phyloP scores from a whole-genome alignment of 192 early-diverging fungal species.

The Linnemannia elongata region DNA sequence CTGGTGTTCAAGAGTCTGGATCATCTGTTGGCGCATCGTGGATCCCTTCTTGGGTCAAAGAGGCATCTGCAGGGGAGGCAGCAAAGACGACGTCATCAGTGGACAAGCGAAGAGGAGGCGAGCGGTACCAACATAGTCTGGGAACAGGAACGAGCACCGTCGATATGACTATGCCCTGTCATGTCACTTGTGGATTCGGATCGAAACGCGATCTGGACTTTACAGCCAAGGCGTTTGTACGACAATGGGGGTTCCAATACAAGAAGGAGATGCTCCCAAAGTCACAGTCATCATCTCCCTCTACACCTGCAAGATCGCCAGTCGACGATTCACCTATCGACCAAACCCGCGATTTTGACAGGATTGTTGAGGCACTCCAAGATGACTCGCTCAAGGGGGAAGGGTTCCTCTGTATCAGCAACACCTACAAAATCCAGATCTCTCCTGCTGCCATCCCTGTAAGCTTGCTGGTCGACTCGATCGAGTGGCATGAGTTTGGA shows the following conservation, averaged over 20 bases:
- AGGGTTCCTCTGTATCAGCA: constrained; percentile 2
- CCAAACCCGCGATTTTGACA: neutral
- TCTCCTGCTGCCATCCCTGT: neutral
- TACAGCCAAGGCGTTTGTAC: constrained; percentile 17
- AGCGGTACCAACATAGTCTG: constrained; percentile 5
- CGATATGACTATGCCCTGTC: constrained; percentile 16
- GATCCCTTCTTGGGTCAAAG: neutral
- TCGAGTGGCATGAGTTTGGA: constrained; percentile 11
- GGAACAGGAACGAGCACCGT: neutral
- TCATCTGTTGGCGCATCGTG: constrained; percentile 8
- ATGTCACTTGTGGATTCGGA: constrained; percentile 22
- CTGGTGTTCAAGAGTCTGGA: constrained; percentile 10
- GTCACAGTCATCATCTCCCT: neutral
- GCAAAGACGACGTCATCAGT: too few species aligned
- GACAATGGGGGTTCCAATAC: constrained; percentile 20
- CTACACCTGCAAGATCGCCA: neutral
- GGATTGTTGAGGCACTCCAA: neutral
- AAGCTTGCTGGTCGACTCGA: neutral
- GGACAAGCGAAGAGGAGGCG: neutral
- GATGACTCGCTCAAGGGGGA: neutral
- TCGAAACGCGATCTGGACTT: constrained; percentile 13
- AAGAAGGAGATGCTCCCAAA: constrained; percentile 11
- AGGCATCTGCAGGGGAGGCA: neutral
- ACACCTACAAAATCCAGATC: constrained; percentile 22
- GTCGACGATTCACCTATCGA: neutral